Base-by-base conservation (phyloP, 179 eudicot genomes). In the Heliamphora pulchella region DNA sequence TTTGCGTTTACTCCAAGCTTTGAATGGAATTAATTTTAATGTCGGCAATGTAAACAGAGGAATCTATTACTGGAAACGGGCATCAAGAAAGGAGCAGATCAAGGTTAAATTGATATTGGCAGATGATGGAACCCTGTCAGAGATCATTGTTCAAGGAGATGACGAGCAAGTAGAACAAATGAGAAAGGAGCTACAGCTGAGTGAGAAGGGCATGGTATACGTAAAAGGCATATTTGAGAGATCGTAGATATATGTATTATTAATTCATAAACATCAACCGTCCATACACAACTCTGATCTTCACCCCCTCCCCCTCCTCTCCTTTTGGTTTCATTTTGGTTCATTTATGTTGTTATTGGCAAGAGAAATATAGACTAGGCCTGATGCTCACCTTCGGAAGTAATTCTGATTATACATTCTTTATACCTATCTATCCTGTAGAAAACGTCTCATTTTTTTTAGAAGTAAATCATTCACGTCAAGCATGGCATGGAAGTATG, bases 181-280 rank as follows among this genome's bases (percentile, higher is more conserved):
- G 88, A 86, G 98, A 63, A 94, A 85, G 87, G 97, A 93, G 80
- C 92, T 94, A 44, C 87, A 88, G 83, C 84, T 94, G 46, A 88
- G 84, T 77, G 98, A 94, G 75, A 94, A 94, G 81, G 97, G 94
- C 71, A 94, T 94, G 98, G 92, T 94, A 3, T 94, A 91, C 84
- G 97, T 94, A 54, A 94, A 94, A 79, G 97, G 98, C 75, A 59
- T 92, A 8, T 89, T 94, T 54, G 97, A 94, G 85, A 89, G 89
- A 81, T 86, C 83, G 78, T 74, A 67, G 53, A 11, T 20, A 6
- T 8, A 46, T 31, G 15, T 70, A 53, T 14, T n/a, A 44, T 5
- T n/a, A 46, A 20, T 46, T 17, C 66, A 53, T 48, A 39, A 11
- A 7, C 8, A 43, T 70, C 74, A 70, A 47, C 74, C 18, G 47